These are phyloP conservation scores for Pythium rhizo-oryzae DNA, from an alignment of 352 stramenopile species.

Conservation along the genomic window DNA sequence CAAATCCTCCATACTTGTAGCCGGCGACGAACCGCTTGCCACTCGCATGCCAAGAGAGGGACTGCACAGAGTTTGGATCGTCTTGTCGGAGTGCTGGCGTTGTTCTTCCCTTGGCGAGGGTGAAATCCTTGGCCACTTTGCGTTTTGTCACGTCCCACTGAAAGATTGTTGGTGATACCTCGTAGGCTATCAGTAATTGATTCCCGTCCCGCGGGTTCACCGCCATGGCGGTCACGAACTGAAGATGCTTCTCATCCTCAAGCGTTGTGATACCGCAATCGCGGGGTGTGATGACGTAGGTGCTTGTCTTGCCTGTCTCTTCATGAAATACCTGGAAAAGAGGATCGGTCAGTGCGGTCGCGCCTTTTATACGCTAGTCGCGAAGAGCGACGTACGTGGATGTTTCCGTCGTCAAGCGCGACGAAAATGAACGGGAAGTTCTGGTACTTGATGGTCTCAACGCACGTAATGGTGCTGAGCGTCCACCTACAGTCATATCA, in stretches of 20 bases:
- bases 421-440: constrained; percentile 75
- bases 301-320: constrained; percentile 67
- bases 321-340: constrained; percentile 65
- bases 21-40: constrained; percentile 77
- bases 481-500: constrained; percentile 51
- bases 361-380: neutral
- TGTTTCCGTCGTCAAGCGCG: constrained; percentile 64
- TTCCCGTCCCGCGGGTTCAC: constrained; percentile 64
- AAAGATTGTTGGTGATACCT: constrained; percentile 46
- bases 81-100: neutral
- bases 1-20: constrained; percentile 67
- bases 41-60: constrained; percentile 73
- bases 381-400: constrained; percentile 39
- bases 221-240: constrained; percentile 53
- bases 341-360: neutral
- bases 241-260: constrained; percentile 29
- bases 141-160: constrained; percentile 74
- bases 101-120: constrained; percentile 19
- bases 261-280: constrained; percentile 40
- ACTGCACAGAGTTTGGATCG: constrained; percentile 51
- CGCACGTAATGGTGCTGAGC: constrained; percentile 54
- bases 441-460: constrained; percentile 65
- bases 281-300: constrained; percentile 60
- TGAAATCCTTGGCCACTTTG: constrained; percentile 46
- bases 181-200: constrained; percentile 66